These are phyloP conservation scores for Parascedosporium putredinis DNA, from an alignment of 2,329 filamentous ascomycete genomes.

Conservation along the genomic window DNA sequence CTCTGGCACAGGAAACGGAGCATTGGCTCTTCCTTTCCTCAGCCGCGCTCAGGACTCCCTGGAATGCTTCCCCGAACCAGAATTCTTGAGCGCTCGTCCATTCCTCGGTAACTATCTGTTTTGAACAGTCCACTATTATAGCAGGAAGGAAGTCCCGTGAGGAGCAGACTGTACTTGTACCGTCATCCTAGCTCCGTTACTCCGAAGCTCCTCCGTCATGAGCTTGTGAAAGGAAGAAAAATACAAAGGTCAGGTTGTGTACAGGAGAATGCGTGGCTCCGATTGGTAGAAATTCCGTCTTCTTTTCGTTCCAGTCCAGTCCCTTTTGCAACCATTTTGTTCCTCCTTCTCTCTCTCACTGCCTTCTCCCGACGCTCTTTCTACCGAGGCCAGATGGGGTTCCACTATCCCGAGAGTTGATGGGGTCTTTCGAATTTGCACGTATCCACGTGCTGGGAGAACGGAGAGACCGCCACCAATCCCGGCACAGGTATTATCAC, in stretches of 20 bases:
- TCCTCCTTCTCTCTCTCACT: no score
- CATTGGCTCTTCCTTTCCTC: not conserved
- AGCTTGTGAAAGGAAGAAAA: not conserved
- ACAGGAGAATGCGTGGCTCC: no score
- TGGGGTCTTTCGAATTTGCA: not conserved
- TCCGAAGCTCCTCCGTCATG: not conserved
- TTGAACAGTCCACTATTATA: no score
- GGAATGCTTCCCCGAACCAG: slow-evolving; percentile 1
- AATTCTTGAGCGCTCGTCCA: not conserved
- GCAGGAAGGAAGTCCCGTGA: no score
- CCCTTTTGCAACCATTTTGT: not conserved
- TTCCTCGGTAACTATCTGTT: no score
- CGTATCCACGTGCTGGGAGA: slow-evolving; percentile 5
- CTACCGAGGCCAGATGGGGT: not conserved
- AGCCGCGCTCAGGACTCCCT: slow-evolving; percentile 1
- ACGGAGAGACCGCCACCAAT: slow-evolving; percentile 8
- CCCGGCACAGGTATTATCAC: slow-evolving; percentile 4
- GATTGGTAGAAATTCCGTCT: no score
- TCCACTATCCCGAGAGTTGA: not conserved
- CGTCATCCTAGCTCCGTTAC: no score
- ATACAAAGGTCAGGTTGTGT: not conserved
- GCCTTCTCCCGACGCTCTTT: not conserved
- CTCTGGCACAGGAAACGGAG: not conserved
- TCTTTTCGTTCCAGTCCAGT: no score
- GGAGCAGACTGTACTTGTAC: no score